phyloP scores from a whole-genome alignment of 176 grass and related monocot genomes.

The Carex pumila region DNA sequence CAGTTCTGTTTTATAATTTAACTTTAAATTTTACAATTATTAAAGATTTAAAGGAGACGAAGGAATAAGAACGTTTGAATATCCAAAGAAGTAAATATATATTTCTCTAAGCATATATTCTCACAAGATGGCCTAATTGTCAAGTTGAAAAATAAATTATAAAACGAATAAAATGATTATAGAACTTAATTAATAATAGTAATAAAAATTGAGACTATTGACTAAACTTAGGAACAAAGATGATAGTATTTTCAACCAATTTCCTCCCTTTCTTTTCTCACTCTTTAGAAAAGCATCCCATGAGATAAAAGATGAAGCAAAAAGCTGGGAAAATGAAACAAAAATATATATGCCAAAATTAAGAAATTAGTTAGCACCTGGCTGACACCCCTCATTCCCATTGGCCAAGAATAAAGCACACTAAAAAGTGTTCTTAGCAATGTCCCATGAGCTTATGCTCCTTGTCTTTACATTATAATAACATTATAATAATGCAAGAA shows the following conservation, averaged over 20 bases:
- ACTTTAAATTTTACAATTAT: too few relatives aligned
- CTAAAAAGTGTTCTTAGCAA: constrained; percentile 1
- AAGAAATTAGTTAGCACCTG: not conserved
- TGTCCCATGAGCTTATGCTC: constrained; percentile 22
- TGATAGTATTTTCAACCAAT: not conserved
- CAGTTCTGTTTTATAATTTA: too few relatives aligned
- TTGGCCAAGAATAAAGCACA: constrained; percentile 11
- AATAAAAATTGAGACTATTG: not conserved
- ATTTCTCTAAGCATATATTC: too few relatives aligned
- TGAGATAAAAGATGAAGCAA: not conserved
- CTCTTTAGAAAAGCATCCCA: not conserved
- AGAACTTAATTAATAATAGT: not conserved
- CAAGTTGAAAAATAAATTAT: too few relatives aligned
- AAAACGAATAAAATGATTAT: not conserved
- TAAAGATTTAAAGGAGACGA: too few relatives aligned
- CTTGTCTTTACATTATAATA: constrained; percentile 20
- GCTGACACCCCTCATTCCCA: not conserved
- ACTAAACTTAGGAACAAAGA: not conserved
- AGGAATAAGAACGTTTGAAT: too few relatives aligned
- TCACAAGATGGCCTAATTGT: too few relatives aligned
- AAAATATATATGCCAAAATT: not conserved
- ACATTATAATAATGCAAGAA: constrained; percentile 15
- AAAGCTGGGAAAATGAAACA: not conserved
- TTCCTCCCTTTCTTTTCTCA: not conserved
- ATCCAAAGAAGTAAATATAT: too few relatives aligned